phyloP scores from a whole-genome alignment of 441 rosid species.

The Eruca vesicaria region DNA sequence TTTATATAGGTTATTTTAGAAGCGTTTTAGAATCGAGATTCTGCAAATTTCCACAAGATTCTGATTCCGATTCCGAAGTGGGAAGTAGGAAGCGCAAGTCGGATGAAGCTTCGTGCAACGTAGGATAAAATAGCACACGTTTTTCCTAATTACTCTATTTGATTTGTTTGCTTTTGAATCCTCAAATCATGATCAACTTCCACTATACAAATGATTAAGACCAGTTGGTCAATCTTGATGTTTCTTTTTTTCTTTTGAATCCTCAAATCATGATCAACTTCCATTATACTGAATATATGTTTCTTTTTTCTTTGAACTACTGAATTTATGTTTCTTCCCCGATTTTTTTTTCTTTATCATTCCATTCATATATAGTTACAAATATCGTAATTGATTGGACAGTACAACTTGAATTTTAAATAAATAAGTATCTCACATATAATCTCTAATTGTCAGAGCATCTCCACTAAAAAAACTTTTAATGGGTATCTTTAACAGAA shows the following conservation, averaged over 20 bases:
- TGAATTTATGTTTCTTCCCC: not conserved
- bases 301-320: too few relatives aligned
- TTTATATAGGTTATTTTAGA: too few relatives aligned
- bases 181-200: constrained; percentile 18
- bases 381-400: not conserved
- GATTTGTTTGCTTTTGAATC: constrained; percentile 10
- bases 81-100: too few relatives aligned
- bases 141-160: not conserved
- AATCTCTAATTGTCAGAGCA: not conserved
- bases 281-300: not conserved
- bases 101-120: too few relatives aligned
- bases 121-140: constrained; percentile 18
- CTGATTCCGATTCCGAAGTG: too few relatives aligned
- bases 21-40: too few relatives aligned
- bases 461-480: too few relatives aligned
- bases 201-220: constrained; percentile 20
- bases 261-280: constrained; percentile 12
- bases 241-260: constrained; percentile 23
- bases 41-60: too few relatives aligned
- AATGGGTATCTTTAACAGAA: too few relatives aligned
- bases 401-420: not conserved
- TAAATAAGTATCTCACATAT: not conserved
- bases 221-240: constrained; percentile 12
- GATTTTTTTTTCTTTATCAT: not conserved
- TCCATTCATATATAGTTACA: not conserved